These are phyloP conservation scores for Metschnikowia borealis DNA, from an alignment of 805 yeast genomes.

Conservation along the genomic window DNA sequence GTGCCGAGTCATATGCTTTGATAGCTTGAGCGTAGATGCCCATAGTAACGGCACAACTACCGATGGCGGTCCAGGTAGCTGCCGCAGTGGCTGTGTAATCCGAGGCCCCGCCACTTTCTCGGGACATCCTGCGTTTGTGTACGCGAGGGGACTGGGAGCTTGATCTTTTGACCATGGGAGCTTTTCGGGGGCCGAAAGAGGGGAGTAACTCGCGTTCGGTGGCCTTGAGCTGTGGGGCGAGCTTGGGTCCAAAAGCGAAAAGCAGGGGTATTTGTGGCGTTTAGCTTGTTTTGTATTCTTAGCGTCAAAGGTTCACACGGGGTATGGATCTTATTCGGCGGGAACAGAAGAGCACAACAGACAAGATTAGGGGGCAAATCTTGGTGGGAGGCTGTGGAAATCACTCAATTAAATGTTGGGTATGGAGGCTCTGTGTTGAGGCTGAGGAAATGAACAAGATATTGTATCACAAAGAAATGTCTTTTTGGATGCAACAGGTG, in stretches of 20 bases:
- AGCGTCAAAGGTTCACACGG: neutral
- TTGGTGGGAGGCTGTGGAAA: neutral
- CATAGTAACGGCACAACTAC: slow-evolving; percentile 41
- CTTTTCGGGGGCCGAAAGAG: neutral
- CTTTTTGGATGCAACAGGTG: neutral
- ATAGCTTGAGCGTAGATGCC: slow-evolving; percentile 41
- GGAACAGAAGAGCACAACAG: neutral
- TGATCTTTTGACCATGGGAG: slow-evolving; percentile 11
- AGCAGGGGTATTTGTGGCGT: neutral
- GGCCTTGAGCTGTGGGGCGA: neutral
- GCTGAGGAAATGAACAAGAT: neutral
- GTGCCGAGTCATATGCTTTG: slow-evolving; percentile 40
- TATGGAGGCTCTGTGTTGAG: neutral
- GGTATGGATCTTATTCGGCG: neutral
- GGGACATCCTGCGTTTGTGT: slow-evolving; percentile 7
- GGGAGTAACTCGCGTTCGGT: neutral
- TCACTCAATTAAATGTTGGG: neutral
- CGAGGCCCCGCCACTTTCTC: neutral
- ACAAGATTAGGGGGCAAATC: neutral
- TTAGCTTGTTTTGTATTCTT: neutral
- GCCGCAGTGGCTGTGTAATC: slow-evolving; percentile 18
- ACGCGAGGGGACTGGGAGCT: slow-evolving; percentile 13
- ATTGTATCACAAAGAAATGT: neutral
- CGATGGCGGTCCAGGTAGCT: slow-evolving; percentile 46
- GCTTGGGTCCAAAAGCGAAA: neutral